Conservation (phyloP, 2,329 filamentous ascomycete species). For the Sphaerulina musiva region DNA sequence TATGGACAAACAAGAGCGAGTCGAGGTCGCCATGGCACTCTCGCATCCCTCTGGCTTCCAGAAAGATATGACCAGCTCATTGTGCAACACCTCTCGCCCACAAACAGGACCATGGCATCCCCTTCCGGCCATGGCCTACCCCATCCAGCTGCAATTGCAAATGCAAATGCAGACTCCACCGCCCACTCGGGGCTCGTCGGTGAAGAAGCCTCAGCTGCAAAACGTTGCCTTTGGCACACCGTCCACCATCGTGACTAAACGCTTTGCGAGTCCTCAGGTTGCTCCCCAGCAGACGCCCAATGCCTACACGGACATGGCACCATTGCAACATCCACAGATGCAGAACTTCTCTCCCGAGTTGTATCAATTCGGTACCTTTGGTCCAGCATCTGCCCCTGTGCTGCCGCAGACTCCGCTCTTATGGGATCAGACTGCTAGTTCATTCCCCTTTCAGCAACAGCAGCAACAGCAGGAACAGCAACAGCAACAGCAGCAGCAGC, state of each 20-base stretch:
- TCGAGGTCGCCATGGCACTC: slow-evolving; percentile 15
- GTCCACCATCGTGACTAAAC: slow-evolving; percentile 30
- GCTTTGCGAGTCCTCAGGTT: slow-evolving; percentile 29
- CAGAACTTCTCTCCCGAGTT: slow-evolving; percentile 52
- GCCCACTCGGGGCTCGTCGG: slow-evolving; percentile 51
- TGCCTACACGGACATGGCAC: slow-evolving; percentile 21
- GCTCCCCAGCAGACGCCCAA: slow-evolving; percentile 16
- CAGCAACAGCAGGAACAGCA: slow-evolving; percentile 15
- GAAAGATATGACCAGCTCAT: slow-evolving; percentile 15
- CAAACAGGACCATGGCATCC: slow-evolving; percentile 5
- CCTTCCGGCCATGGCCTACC: slow-evolving; percentile 18
- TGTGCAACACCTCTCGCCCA: slow-evolving; percentile 8
- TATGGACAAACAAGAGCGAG: slow-evolving; percentile 12
- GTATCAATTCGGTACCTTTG: slow-evolving; percentile 48
- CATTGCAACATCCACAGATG: slow-evolving; percentile 47
- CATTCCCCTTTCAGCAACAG: slow-evolving; percentile 15
- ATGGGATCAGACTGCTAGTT: slow-evolving; percentile 26
- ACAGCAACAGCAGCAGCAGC: slow-evolving; percentile 15
- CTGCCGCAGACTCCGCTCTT: slow-evolving; percentile 50
- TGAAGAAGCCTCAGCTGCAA: slow-evolving; percentile 41
- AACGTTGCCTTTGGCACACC: slow-evolving; percentile 40
- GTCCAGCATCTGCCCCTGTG: slow-evolving; percentile 51
- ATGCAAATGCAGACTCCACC: slow-evolving; percentile 56
- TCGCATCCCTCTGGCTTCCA: slow-evolving; percentile 15
- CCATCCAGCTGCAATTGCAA: too few relatives aligned